Evolutionary conservation across 768 basidiomycete genomes (phyloP).

Genomic region (Podaxis sp.): DNA sequence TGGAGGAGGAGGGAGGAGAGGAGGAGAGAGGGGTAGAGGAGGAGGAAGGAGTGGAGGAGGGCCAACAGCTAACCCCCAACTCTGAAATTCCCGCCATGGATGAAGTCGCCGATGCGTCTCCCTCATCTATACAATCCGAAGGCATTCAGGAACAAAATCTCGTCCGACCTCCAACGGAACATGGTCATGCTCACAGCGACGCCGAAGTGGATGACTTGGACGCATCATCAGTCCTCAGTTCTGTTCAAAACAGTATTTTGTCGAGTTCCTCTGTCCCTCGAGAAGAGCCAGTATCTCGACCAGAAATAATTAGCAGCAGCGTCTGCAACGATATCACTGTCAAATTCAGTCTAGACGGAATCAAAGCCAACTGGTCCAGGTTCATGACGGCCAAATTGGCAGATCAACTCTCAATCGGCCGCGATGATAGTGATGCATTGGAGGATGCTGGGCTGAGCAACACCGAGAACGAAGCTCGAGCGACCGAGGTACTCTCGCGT

Average conservation of each 20-base stretch:
- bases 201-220: constrained; percentile 19
- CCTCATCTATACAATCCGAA: not conserved
- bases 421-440: not conserved
- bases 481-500: constrained; percentile 68
- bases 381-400: not conserved
- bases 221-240: constrained; percentile 17
- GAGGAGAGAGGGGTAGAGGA: constrained; percentile 18
- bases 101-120: not conserved
- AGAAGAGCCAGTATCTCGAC: constrained; percentile 16
- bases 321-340: constrained; percentile 22
- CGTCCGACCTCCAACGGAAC: not conserved
- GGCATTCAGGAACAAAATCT: not conserved
- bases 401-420: not conserved
- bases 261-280: constrained; percentile 8
- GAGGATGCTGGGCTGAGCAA: constrained; percentile 37
- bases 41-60: not conserved
- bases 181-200: not conserved
- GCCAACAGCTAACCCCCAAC: not conserved
- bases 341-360: constrained; percentile 23
- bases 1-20: constrained; percentile 12
- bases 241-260: constrained; percentile 13
- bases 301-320: constrained; percentile 40
- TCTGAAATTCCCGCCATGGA: constrained; percentile 3
- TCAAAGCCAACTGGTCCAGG: constrained; percentile 17
- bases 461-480: constrained; percentile 45